Evolutionary conservation across 2,329 filamentous ascomycete species (phyloP), one percentile per base, ranked within the genome.

Genomic region (Colletotrichum sp.): DNA sequence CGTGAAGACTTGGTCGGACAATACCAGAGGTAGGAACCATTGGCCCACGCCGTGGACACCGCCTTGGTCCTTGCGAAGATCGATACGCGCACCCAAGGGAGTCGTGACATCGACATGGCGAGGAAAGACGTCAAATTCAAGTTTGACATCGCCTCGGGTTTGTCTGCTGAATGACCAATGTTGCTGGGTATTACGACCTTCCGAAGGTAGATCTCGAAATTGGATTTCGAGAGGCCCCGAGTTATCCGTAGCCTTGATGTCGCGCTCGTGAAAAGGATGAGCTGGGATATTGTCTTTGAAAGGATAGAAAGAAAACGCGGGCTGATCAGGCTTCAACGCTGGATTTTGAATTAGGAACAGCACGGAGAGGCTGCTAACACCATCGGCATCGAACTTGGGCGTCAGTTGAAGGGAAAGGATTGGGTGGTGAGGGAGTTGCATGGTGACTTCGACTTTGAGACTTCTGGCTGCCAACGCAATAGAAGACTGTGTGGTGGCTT

Each of bases 11-110:
- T 67, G 60, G n/a, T 71, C 65, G 21, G 75, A 55, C 9, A 72
- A 39, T 9, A 78, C 55, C 21, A 72, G 63, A 8, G 77, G 77
- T 44, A 78, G 24, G 34, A 78, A 78, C 76, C 76, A 78, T 16
- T 32, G 52, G 1, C 73, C 77, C 15, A 60, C 69, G 12, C 76
- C 77, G 24, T 69, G 65, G 15, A 74, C 28, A n/a, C 71, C 71
- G 18, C 71, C 71, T 28, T 70, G 65, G 13, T 79, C 70, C 16
- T 44, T 30, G 18, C 76, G 72, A 12, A 79, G 49, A 44, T 77
- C 72, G 49, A 79, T 64, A 18, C 76, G 55, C 15, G 75, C 78
- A 12, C 78, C 76, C 18, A 74, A 63, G 16, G 78, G 36, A 5
- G 76, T 75, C 8, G 36, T 68, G 6, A 65, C 26, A 12, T 76